A percentile compares a stretch with the other conserved stretches of the same genome.
phyloP scores from a whole-genome alignment of 805 yeast genomes.

The Spathaspora passalidarum region DNA sequence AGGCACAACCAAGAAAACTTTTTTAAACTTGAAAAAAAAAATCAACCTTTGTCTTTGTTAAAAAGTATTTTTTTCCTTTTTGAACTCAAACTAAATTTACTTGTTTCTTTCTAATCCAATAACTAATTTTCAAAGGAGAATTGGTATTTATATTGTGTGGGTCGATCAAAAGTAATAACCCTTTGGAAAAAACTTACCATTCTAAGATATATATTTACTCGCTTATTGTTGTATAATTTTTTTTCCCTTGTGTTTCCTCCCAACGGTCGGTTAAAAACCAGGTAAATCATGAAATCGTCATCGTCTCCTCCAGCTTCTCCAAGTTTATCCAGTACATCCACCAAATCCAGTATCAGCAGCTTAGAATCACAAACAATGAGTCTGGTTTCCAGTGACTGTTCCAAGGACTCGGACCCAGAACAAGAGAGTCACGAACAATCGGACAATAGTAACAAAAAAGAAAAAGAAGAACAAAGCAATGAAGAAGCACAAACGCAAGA shows the following conservation, averaged over 20 bases:
- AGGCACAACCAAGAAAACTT: not conserved
- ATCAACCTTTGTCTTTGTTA: too few relatives aligned
- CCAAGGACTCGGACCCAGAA: not conserved
- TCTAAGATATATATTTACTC: too few relatives aligned
- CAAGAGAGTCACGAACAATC: not conserved
- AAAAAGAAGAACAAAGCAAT: not conserved
- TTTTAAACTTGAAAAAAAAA: too few relatives aligned
- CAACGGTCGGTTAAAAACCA: not conserved
- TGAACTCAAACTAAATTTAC: too few relatives aligned
- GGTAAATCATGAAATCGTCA: not conserved
- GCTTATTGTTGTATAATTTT: too few relatives aligned
- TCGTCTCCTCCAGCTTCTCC: constrained; percentile 4
- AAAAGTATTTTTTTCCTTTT: too few relatives aligned
- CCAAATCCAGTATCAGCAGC: constrained; percentile 3
- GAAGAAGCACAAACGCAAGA: not conserved
- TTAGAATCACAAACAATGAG: constrained; percentile 4
- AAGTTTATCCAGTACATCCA: constrained; percentile 3
- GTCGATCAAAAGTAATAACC: too few relatives aligned
- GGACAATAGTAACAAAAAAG: not conserved
- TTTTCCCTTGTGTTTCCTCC: too few relatives aligned
- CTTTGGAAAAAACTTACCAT: too few relatives aligned
- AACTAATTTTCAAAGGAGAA: too few relatives aligned
- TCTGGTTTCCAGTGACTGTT: constrained; percentile 6
- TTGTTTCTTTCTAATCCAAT: too few relatives aligned
- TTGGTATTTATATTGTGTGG: too few relatives aligned